A percentile compares a stretch with the other conserved stretches of the same genome.
These are phyloP conservation scores for Castanopsis chinensis DNA, from an alignment of 306 rosid genomes.

Conservation along the genomic window DNA sequence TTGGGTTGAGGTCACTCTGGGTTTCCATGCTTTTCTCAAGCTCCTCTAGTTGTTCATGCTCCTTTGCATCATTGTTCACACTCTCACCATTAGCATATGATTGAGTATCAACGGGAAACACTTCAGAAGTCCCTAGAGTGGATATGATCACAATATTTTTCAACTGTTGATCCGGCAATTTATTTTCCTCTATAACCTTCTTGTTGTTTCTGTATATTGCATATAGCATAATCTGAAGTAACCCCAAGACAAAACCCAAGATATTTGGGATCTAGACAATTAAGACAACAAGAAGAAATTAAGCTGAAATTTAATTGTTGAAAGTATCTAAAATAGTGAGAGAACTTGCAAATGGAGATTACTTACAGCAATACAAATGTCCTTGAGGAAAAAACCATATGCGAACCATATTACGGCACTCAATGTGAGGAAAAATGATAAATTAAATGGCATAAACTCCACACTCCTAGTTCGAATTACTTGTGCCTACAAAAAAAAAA, in stretches of 20 bases:
- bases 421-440: conserved; percentile 75
- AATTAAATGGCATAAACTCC: conserved; percentile 78
- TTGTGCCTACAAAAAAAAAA: conserved; percentile 43
- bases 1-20: neutral
- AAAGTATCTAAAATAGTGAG: neutral
- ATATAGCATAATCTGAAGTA: conserved; percentile 71
- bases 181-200: conserved; percentile 19
- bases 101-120: conserved; percentile 24
- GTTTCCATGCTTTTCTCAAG: neutral
- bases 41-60: neutral
- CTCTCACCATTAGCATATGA: neutral
- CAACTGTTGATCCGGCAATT: conserved; percentile 11
- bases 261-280: conserved; percentile 64
- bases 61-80: neutral
- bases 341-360: neutral
- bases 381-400: conserved; percentile 72
- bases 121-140: conserved; percentile 26
- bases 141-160: conserved; percentile 19
- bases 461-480: conserved; percentile 78
- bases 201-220: conserved; percentile 38
- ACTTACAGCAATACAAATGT: conserved; percentile 84
- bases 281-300: neutral
- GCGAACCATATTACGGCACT: conserved; percentile 82
- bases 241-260: conserved; percentile 63
- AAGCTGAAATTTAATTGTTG: neutral